Conservation (phyloP, 306 rosid species). For the Inga oerstediana region DNA sequence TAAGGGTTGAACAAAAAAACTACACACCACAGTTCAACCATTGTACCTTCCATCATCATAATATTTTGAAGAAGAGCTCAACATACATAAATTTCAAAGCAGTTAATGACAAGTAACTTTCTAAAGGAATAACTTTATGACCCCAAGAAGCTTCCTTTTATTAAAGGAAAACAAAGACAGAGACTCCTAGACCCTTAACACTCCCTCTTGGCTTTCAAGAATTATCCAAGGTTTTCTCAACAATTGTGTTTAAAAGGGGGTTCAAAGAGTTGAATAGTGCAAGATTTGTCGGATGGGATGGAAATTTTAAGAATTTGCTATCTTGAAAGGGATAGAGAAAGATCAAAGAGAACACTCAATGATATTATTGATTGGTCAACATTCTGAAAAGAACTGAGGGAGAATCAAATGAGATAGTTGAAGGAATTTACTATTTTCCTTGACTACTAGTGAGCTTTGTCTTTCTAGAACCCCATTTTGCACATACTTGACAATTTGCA, state of each 20-base stretch:
- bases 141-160: neutral
- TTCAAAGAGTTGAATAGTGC: neutral
- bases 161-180: no score
- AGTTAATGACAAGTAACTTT: no score
- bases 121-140: no score
- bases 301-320: neutral
- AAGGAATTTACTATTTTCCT: neutral
- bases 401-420: neutral
- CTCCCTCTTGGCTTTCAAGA: neutral
- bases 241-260: neutral
- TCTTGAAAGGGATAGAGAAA: no score
- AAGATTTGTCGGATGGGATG: neutral
- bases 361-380: neutral
- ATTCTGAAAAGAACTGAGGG: neutral
- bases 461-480: neutral
- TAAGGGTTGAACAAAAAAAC: no score
- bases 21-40: no score
- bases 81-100: no score
- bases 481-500: neutral
- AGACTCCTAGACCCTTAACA: neutral
- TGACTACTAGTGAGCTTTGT: neutral
- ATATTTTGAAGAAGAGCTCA: no score
- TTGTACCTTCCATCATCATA: no score
- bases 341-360: no score
- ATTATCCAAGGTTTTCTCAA: neutral